Base-by-base conservation (phyloP, 179 eudicot genomes). In the Heliamphora pulchella region DNA sequence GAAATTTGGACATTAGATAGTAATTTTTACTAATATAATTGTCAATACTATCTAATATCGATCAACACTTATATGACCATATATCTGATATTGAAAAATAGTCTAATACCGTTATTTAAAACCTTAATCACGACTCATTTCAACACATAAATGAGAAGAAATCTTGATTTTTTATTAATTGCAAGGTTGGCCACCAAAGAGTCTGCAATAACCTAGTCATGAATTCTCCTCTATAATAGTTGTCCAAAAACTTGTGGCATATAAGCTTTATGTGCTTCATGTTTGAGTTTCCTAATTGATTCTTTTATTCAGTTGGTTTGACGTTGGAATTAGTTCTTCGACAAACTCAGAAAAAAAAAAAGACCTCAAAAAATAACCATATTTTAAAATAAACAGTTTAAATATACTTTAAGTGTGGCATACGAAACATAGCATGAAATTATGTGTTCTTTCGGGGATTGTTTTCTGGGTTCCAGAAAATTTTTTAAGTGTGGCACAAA, bases 271-370 rank as follows among this genome's bases (percentile, higher is more conserved):
- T 2, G 51, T 14, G 64, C 78, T 75, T 78, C 51, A 41, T 11
- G 71, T 80, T 44, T 69, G 71, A 39, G 58, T 73, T 55, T 15
- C 14, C n/a, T 51, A 57, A 63, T 77, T 64, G 79, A 76, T 68
- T 69, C 72, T 74, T 57, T 73, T 57, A 59, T 80, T 83, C 50
- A 71, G 4, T 77, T 77, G 57, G 4, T 75, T 68, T 50, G 75
- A 75, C 31, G 31, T 31, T 31, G 31, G 31, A 31, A 31, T 31
- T 31, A 31, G 31, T 31, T 31, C 31, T 31, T 31, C 31, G 31
- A 31, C 31, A 31, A 31, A 31, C 31, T 31, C 31, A 31, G 31
- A n/a, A n/a, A n/a, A 31, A 31, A 31, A 31, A 31, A 31, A 31
- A 31, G 31, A 31, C 31, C 31, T 31, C 31, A 31, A 31, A 31